phyloP scores from a whole-genome alignment of 106 monocot genomes.

The Alisma plantagoaquatica region DNA sequence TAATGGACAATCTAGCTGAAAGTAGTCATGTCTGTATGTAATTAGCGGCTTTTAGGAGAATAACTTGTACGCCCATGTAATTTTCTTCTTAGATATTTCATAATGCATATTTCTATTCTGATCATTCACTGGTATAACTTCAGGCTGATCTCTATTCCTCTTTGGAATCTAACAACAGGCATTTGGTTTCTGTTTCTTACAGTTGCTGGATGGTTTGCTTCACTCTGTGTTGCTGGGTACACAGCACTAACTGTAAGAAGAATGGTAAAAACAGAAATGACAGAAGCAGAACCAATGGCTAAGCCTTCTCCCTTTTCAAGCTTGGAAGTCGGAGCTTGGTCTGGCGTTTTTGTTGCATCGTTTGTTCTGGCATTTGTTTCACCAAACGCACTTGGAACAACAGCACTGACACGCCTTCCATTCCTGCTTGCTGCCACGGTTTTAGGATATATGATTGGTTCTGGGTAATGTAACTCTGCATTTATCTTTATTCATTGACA shows the following conservation, averaged over 20 bases:
- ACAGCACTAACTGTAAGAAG: constrained; percentile 75
- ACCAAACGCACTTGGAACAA: constrained; percentile 75
- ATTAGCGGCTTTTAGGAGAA: too few species aligned
- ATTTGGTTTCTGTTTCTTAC: too few species aligned
- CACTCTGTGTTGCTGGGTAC: constrained; percentile 79
- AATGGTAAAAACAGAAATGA: constrained; percentile 81
- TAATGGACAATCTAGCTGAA: too few species aligned
- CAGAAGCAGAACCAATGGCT: constrained; percentile 78
- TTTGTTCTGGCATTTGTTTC: constrained; percentile 44
- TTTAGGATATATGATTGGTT: constrained; percentile 78
- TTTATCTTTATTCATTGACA: too few species aligned
- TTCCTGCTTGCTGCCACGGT: constrained; percentile 89
- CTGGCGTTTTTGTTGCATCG: constrained; percentile 49
- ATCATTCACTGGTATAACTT: too few species aligned
- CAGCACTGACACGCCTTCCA: constrained; percentile 75
- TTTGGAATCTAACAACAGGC: too few species aligned
- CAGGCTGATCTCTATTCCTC: too few species aligned
- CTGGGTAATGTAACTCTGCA: too few species aligned
- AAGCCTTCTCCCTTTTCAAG: constrained; percentile 77
- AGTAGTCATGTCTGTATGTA: too few species aligned
- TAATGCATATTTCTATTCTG: too few species aligned
- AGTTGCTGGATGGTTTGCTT: constrained; percentile 97
- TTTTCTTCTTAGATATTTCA: too few species aligned
- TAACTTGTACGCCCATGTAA: too few species aligned
- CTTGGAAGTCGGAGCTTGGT: constrained; percentile 57